A percentile compares a stretch with the other conserved stretches of the same genome.
phyloP scores from a whole-genome alignment of 805 yeast species.

The Barnettozyma vustinii region DNA sequence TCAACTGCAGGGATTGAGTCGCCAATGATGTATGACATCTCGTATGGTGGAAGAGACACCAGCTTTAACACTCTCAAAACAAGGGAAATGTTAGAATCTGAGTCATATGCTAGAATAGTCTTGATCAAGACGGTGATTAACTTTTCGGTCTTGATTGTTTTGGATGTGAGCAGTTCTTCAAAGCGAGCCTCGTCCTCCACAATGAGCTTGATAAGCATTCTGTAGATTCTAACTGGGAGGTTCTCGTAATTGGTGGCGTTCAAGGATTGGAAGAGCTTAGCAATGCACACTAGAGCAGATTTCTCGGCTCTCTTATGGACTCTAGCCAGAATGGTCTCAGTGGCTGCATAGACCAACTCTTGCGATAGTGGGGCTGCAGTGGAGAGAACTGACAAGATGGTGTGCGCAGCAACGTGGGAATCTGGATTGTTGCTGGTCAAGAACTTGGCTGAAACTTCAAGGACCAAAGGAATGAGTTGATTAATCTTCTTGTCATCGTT shows the following conservation, averaged over 20 bases:
- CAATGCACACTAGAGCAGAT: conserved; percentile 42
- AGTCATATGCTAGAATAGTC: conserved; percentile 39
- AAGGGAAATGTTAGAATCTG: conserved; percentile 28
- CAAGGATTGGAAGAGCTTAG: conserved; percentile 44
- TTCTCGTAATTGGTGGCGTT: conserved; percentile 37
- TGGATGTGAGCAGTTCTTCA: conserved; percentile 24
- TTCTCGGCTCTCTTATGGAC: conserved; percentile 35
- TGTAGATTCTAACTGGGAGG: conserved; percentile 33
- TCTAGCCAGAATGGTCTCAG: conserved; percentile 48
- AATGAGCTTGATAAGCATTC: conserved; percentile 26
- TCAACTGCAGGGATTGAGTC: conserved; percentile 35
- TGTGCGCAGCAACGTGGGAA: conserved; percentile 77
- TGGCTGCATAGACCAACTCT: conserved; percentile 53
- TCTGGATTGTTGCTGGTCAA: conserved; percentile 46
- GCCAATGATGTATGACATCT: conserved; percentile 31
- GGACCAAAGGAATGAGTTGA: conserved; percentile 47
- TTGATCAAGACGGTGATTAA: conserved; percentile 40
- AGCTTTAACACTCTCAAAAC: conserved; percentile 33
- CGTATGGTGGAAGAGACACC: conserved; percentile 30
- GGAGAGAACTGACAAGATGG: conserved; percentile 71
- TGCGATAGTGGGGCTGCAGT: conserved; percentile 62
- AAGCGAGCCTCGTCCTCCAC: conserved; percentile 21
- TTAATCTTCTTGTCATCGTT: conserved; percentile 38
- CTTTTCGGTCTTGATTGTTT: conserved; percentile 31
- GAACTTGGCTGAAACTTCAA: conserved; percentile 55